Base-by-base conservation (phyloP, 805 yeast species). In the Cyberlindnera americana region DNA sequence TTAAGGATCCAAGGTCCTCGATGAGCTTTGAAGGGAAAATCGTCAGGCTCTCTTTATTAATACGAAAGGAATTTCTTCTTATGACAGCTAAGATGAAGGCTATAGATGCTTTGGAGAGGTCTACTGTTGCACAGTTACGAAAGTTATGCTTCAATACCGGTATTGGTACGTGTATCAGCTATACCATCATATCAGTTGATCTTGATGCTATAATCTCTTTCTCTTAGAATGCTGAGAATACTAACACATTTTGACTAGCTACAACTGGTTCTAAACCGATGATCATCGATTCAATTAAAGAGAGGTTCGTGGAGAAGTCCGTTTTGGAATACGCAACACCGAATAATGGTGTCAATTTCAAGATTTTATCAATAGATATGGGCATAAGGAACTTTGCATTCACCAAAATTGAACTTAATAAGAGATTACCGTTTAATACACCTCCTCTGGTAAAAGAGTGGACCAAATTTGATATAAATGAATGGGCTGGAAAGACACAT, bases 301-400 rank as follows among this genome's bases (percentile, higher is more conserved):
- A 33, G 2, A 41, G 28, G n/a, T 33, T 48, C 19, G 15, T 15
- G 21, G 16, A 32, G 8, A 30, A 25, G n/a, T 39, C 49, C 5
- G 43, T 37, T 1, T 37, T 50, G 10, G 41, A 39, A 25, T 37
- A 40, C 11, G 29, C 43, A 8, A 41, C 31, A 3, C 57, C 58
- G 1, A 52, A 49, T 26, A 34, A 49, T 19, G 43, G 54, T 2
- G 44, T 47, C 2, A 35, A 35, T 14, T 44, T 58, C 33, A 46
- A 47, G 14, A 41, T 66, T 4, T 42, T 62, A 3, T 59, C 70
- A 0, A 57, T 67, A 9, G 72, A 67, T 40, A 54, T 62, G 43
- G 72, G 72, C 3, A 47, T 66, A 6, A 49, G 59, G 3, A 67
- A 67, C 47, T 65, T 66, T 39, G 61, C 69, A 2, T 53, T 43